Base-by-base conservation (phyloP, 805 yeast genomes). In the Myxozyma udenii region DNA sequence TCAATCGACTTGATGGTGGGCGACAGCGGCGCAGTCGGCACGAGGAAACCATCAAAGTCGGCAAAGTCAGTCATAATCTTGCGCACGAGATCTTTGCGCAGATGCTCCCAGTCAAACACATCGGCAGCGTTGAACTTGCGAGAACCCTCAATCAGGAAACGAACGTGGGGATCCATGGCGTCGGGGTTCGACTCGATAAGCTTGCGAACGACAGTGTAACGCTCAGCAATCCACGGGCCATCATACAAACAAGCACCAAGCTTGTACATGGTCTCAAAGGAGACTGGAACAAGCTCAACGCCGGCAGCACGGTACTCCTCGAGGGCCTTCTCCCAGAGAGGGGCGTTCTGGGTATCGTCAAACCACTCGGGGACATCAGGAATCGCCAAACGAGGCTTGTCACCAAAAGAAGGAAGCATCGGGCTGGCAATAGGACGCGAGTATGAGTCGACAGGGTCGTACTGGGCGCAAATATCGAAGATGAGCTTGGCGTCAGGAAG, bases 201-300 rank as follows among this genome's bases (percentile, higher is more conserved):
- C 40, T 84, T 86, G 61, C 80, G 78, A 33, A 82, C 79, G 21
- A 96, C 96, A 57, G 87, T 82, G 71, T 81, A 89, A 62, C 98
- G 80, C 73, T 91, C 98, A 25, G 95, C 87, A 9, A 93, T 98
- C 98, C 98, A 91, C 16, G 98, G 86, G 52, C 98, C 98, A 65
- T 91, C 96, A 66, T 91, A 91, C 28, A 91, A 76, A 64, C 91
- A 85, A 62, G 79, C 79, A 21, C 98, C 98, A 51, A 91, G 75
- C 25, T 84, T 85, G 54, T 87, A 73, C 44, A 91, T 73, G 3
- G 89, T 86, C 18, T 83, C 68, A 66, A 90, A 89, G 69, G 87
- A 89, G 33, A 83, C 67, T 7, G 81, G 71, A 22, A 79, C 75
- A 25, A 87, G 70, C 48, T 78, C 78, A 38, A 84, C 86, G 47